Conservation (phyloP, 177 flowering plant species). For the Vitis hybrid region DNA sequence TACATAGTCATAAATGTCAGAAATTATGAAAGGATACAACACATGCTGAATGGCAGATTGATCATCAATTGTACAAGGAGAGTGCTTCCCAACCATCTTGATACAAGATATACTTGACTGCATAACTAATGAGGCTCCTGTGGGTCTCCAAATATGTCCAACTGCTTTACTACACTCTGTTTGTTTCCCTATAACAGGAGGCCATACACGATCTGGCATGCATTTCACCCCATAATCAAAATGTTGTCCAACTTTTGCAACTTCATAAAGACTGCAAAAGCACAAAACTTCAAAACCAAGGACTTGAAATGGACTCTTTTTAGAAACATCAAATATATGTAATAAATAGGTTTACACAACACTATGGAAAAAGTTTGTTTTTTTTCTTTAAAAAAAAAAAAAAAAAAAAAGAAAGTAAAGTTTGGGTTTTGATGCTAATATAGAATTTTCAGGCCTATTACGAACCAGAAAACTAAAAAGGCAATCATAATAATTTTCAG, state of each 20-base stretch:
- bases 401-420: no score
- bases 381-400: no score
- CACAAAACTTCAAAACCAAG: slow-evolving; percentile 18
- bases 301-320: slow-evolving; percentile 6
- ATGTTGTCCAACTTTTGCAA: slow-evolving; percentile 43
- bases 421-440: no score
- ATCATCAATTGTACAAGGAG: slow-evolving; percentile 24
- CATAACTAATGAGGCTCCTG: slow-evolving; percentile 29
- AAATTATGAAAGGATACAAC: slow-evolving; percentile 65
- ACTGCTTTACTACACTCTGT: slow-evolving; percentile 21
- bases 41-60: slow-evolving; percentile 31
- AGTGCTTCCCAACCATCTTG: slow-evolving; percentile 31
- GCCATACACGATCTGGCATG: slow-evolving; percentile 57
- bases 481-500: no score
- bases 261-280: slow-evolving; percentile 60
- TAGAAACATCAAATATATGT: background rate
- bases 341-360: background rate
- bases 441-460: no score
- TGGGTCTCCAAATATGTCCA: slow-evolving; percentile 35
- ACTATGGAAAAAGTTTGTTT: background rate
- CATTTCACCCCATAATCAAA: slow-evolving; percentile 33
- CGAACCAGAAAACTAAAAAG: no score
- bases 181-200: slow-evolving; percentile 28
- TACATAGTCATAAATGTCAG: background rate
- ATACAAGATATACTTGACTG: slow-evolving; percentile 64